phyloP scores from a whole-genome alignment of 768 basidiomycete genomes.

The Lyophyllum decastes region DNA sequence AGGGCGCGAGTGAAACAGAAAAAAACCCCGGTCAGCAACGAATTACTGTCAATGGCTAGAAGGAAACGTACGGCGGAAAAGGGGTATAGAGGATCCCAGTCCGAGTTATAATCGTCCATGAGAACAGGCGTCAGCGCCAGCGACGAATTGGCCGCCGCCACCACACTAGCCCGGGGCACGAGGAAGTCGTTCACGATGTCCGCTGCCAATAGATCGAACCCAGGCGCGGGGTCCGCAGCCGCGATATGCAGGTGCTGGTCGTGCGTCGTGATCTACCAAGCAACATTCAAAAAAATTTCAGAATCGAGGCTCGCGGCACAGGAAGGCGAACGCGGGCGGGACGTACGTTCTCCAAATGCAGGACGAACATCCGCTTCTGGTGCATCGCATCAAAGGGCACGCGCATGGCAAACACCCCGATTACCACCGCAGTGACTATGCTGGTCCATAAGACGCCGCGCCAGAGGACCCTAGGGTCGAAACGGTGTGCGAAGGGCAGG shows the following conservation, averaged over 20 bases:
- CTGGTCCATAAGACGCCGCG: constrained; percentile 46
- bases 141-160: constrained; percentile 21
- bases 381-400: constrained; percentile 81
- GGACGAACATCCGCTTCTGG: constrained; percentile 82
- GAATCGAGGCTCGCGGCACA: too few relatives aligned
- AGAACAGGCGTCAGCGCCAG: constrained; percentile 40
- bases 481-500: constrained; percentile 76
- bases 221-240: constrained; percentile 80
- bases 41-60: background rate
- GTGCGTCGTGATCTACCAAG: constrained; percentile 61
- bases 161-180: constrained; percentile 27
- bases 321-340: background rate
- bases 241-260: constrained; percentile 82
- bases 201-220: constrained; percentile 42
- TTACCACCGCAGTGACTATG: constrained; percentile 45
- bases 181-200: constrained; percentile 62
- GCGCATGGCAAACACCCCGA: constrained; percentile 62
- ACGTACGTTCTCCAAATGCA: constrained; percentile 85
- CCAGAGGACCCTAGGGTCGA: constrained; percentile 40
- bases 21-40: too few relatives aligned
- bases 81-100: constrained; percentile 88
- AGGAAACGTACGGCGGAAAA: constrained; percentile 62
- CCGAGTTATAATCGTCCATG: constrained; percentile 78
- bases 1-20: background rate
- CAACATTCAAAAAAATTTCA: background rate